Evolutionary conservation across 805 yeast species (phyloP).

Genomic region (Sugiyamaella americana): DNA sequence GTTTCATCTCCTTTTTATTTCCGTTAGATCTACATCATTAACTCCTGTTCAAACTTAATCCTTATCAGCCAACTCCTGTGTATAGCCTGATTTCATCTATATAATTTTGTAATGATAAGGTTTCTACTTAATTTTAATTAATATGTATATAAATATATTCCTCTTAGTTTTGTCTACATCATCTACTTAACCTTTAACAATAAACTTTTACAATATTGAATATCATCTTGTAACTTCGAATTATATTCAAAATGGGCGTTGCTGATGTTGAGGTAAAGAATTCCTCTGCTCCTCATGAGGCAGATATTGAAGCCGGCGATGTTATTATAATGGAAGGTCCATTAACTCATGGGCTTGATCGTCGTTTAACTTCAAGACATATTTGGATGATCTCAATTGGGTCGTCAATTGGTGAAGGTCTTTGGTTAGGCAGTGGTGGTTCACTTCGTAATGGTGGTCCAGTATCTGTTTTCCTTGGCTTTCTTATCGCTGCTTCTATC

Average conservation of each 20-base stretch:
- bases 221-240: too few species aligned
- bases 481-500: slow-evolving; percentile 63
- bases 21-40: too few species aligned
- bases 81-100: too few species aligned
- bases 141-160: too few species aligned
- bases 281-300: neutral
- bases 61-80: too few species aligned
- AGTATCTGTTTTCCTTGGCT: slow-evolving; percentile 56
- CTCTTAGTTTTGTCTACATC: too few species aligned
- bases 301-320: slow-evolving; percentile 4
- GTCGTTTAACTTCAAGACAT: slow-evolving; percentile 40
- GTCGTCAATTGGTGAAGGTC: slow-evolving; percentile 75
- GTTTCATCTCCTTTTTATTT: too few species aligned
- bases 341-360: slow-evolving; percentile 5
- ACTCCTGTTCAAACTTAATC: too few species aligned
- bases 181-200: too few species aligned
- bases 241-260: neutral
- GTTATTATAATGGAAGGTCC: slow-evolving; percentile 8
- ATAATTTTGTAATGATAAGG: too few species aligned
- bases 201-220: too few species aligned
- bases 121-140: too few species aligned
- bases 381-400: slow-evolving; percentile 72
- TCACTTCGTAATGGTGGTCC: slow-evolving; percentile 65
- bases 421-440: slow-evolving; percentile 65
- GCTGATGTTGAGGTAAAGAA: neutral